Conservation (phyloP, 208 protist species). For the Crithidia brevicula region DNA sequence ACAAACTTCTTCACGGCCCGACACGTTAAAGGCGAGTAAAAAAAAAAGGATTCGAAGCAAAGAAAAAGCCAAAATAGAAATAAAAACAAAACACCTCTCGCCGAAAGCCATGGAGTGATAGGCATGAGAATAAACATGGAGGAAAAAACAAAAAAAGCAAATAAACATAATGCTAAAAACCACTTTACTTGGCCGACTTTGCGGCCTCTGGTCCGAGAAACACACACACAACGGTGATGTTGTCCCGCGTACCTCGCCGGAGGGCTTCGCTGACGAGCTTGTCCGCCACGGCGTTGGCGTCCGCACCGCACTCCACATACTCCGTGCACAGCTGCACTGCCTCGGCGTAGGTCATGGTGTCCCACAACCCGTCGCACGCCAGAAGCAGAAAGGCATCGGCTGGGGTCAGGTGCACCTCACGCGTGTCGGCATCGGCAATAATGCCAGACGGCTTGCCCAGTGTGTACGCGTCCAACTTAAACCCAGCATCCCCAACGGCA, state of each 20-base stretch:
- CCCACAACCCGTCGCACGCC: constrained; percentile 93
- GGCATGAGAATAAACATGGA: not conserved
- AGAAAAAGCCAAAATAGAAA: too few relatives aligned
- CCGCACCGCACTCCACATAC: constrained; percentile 29
- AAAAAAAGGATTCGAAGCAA: too few relatives aligned
- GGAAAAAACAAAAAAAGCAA: constrained; percentile 8
- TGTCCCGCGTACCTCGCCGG: constrained; percentile 71
- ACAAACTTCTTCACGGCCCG: too few relatives aligned
- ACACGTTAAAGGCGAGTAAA: too few relatives aligned
- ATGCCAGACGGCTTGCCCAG: constrained; percentile 74
- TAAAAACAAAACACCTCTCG: too few relatives aligned
- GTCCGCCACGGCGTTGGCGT: constrained; percentile 57
- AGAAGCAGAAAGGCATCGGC: constrained; percentile 89
- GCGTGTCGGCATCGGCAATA: constrained; percentile 72
- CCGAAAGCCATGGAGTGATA: too few relatives aligned
- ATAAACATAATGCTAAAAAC: not conserved
- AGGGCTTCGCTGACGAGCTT: constrained; percentile 72
- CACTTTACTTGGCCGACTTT: not conserved
- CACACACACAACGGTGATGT: constrained; percentile 84
- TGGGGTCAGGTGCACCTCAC: constrained; percentile 42
- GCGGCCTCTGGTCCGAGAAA: constrained; percentile 6
- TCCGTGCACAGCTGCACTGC: constrained; percentile 72
- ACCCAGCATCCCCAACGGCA: constrained; percentile 93
- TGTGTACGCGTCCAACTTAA: constrained; percentile 84
- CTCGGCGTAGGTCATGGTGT: constrained; percentile 86